phyloP scores from a whole-genome alignment of 1,284 basidiomycete genomes.

The Boletellus deceptivus region DNA sequence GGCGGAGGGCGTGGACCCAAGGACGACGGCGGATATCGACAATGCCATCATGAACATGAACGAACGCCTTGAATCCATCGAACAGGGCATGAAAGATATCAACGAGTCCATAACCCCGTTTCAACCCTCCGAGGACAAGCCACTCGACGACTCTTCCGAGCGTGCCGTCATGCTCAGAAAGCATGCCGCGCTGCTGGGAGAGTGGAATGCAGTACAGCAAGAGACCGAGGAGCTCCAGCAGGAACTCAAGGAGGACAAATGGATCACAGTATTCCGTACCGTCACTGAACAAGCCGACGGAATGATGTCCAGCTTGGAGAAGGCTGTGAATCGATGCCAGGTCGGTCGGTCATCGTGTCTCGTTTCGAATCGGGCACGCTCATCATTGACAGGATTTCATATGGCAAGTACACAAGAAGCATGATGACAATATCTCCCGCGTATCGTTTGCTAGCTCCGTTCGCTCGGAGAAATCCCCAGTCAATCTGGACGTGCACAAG shows the following conservation, averaged over 20 bases:
- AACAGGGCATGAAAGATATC: slow-evolving; percentile 65
- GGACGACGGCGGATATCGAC: slow-evolving; percentile 70
- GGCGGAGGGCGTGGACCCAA: slow-evolving; percentile 48
- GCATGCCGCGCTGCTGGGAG: slow-evolving; percentile 61
- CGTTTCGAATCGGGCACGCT: background rate
- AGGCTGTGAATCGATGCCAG: slow-evolving; percentile 83
- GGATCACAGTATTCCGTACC: slow-evolving; percentile 91
- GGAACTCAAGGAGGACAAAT: slow-evolving; percentile 94
- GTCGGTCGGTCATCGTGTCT: slow-evolving; percentile 39
- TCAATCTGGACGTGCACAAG: slow-evolving; percentile 61
- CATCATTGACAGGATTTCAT: slow-evolving; percentile 65
- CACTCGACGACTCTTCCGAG: slow-evolving; percentile 43
- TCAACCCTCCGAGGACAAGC: slow-evolving; percentile 45
- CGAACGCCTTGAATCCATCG: slow-evolving; percentile 73
- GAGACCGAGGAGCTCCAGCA: slow-evolving; percentile 82
- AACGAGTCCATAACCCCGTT: slow-evolving; percentile 63
- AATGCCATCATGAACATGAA: slow-evolving; percentile 77
- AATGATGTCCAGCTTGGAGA: slow-evolving; percentile 95
- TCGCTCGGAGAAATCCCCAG: slow-evolving; percentile 50
- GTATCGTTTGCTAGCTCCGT: slow-evolving; percentile 46
- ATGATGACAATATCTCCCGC: slow-evolving; percentile 47
- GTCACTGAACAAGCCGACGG: slow-evolving; percentile 91
- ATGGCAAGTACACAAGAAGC: slow-evolving; percentile 67
- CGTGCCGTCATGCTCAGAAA: slow-evolving; percentile 62
- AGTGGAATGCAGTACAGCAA: slow-evolving; percentile 80